Evolutionary conservation across 164 flowering plant species (phyloP).

Genomic region (Magnolia kwangsiensis): DNA sequence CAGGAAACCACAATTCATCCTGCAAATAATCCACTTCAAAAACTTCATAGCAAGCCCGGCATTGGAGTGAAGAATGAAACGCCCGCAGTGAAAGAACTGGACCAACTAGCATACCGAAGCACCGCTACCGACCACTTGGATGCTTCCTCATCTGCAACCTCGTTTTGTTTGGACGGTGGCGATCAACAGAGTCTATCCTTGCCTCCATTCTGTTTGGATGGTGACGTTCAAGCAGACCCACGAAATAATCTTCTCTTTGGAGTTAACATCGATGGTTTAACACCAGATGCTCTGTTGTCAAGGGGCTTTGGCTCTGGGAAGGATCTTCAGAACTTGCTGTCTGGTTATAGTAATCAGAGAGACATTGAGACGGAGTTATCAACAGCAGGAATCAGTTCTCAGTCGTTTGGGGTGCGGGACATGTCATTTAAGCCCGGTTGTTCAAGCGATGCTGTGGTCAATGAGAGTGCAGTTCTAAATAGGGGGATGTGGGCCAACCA

Average conservation of each 20-base stretch:
- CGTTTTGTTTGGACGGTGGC: conserved; percentile 73
- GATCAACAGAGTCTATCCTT: conserved; percentile 53
- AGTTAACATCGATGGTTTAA: conserved; percentile 54
- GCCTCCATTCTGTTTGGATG: conserved; percentile 59
- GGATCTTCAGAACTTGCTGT: conserved; percentile 80
- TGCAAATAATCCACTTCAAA: conserved; percentile 43
- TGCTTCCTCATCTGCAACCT: conserved; percentile 77
- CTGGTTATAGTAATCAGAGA: conserved; percentile 58
- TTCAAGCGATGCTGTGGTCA: conserved; percentile 59
- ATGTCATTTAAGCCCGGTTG: conserved; percentile 73
- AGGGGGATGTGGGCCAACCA: conserved; percentile 68
- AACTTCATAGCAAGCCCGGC: conserved; percentile 54
- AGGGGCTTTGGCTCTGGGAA: conserved; percentile 80
- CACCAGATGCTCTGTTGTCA: conserved; percentile 76
- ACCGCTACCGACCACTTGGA: conserved; percentile 64
- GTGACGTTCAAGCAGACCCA: conserved; percentile 63
- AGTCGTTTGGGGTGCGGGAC: conserved; percentile 77
- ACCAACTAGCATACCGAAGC: conserved; percentile 44
- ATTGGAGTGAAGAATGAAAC: conserved; percentile 48
- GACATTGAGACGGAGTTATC: conserved; percentile 87
- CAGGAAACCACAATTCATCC: conserved; percentile 37
- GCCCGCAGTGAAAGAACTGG: conserved; percentile 45
- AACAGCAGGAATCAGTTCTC: conserved; percentile 76
- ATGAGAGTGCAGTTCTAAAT: conserved; percentile 52
- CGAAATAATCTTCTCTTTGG: conserved; percentile 61